Evolutionary conservation across 1,284 basidiomycete genomes (phyloP).

Genomic region (Mycocalia duriaeana): DNA sequence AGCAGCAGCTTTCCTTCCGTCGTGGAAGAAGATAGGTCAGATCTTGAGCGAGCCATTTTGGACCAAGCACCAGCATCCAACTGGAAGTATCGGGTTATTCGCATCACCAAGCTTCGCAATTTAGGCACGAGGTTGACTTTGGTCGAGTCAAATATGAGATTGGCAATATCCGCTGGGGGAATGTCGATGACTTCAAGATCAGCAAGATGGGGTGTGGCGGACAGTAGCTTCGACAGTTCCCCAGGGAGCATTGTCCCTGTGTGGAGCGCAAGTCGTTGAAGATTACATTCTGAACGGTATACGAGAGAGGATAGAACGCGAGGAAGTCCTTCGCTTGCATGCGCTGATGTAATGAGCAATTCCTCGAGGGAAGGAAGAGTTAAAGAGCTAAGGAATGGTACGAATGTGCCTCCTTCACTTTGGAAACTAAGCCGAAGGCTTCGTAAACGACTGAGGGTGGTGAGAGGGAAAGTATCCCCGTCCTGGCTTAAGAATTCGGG

Average conservation of each 20-base stretch:
- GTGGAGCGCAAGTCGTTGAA: not conserved
- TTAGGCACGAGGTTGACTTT: slow-evolving; percentile 8
- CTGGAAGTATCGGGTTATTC: slow-evolving; percentile 6
- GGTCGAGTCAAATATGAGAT: not conserved
- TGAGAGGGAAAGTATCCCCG: not conserved
- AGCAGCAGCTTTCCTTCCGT: not conserved
- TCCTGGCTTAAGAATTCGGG: not conserved
- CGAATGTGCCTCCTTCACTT: not conserved
- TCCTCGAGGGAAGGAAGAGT: slow-evolving; percentile 16
- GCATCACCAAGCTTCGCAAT: slow-evolving; percentile 10
- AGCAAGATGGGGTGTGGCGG: not conserved
- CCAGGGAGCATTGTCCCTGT: not conserved
- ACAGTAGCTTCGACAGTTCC: not conserved
- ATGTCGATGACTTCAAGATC: slow-evolving; percentile 1
- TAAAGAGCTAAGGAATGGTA: slow-evolving; percentile 10
- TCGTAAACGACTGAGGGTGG: not conserved
- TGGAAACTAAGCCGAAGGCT: not conserved
- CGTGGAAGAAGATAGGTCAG: slow-evolving; percentile 2
- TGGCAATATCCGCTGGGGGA: not conserved
- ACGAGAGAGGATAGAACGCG: slow-evolving; percentile 4
- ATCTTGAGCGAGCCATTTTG: slow-evolving; percentile 10
- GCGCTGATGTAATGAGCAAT: slow-evolving; percentile 10
- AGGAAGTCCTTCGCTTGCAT: slow-evolving; percentile 10
- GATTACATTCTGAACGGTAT: slow-evolving; percentile 10
- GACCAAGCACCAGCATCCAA: slow-evolving; percentile 6